Base-by-base conservation (phyloP, 257 asterid species). In the Knoxia roxburghii region DNA sequence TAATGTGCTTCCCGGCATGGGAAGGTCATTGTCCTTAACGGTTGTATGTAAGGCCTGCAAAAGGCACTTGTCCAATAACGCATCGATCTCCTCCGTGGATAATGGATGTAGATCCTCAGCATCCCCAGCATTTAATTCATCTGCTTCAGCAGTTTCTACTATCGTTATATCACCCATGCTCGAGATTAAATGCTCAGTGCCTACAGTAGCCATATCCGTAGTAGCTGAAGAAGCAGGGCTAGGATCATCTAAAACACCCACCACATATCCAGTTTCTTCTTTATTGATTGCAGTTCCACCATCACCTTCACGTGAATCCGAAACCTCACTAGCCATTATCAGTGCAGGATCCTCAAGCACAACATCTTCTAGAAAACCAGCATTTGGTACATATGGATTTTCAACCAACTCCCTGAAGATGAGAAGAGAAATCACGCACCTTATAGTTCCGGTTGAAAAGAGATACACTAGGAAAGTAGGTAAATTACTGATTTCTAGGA, bases 21-120 rank as follows among this genome's bases (percentile, higher is more conserved):
- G 99, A 68, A 93, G 95, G 87, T 93, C 97, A 74, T 83, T 85
- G 62, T 88, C 96, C 67, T 84, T 84, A 66, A 92, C 78, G 5
- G 97, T 82, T 56, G 85, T 85, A 72, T 90, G 89, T 70, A 93
- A 72, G 23, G 99, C 95, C 81, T 90, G 97, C 82, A 93, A 77
- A 73, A 90, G 96, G 84, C 97, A 88, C 80, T 81, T 86, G 78
- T 93, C 95, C 73, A 93, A 65, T 60, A 93, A 81, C 21, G 73
- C 71, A 76, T 93, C 97, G 40, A 88, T 75, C 71, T 88, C 97
- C 82, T 85, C 92, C 61, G 74, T 82, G 53, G 96, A 83, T 71
- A 88, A 73, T 12, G 72, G 56, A 66, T 65, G 84, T 65, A 81
- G 90, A 24, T 75, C 86, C 65, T 80, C 90, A 60, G 60, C 76